Evolutionary conservation across 2,329 filamentous ascomycete species (phyloP).

Genomic region (Ceratocystis ficicola): DNA sequence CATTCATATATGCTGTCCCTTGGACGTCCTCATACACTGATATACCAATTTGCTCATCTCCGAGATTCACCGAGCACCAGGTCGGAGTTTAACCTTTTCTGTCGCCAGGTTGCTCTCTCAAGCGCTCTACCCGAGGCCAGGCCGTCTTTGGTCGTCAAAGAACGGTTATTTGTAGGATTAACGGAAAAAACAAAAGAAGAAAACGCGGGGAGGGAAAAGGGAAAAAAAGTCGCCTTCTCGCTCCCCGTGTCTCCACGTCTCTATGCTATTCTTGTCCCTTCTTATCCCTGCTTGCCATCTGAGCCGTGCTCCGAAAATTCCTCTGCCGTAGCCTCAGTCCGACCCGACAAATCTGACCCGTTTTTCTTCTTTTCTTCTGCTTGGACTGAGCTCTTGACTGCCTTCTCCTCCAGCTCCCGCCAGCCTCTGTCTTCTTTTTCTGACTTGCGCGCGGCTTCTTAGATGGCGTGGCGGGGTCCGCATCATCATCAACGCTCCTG

Average conservation of each 20-base stretch:
- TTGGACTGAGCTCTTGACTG: not conserved
- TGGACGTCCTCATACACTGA: too few species aligned
- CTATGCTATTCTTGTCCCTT: not conserved
- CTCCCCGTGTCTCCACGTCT: not conserved
- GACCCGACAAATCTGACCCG: not conserved
- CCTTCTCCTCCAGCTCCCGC: not conserved
- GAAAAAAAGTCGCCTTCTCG: not conserved
- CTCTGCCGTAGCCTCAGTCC: not conserved
- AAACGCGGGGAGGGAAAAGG: not conserved
- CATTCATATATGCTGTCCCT: not conserved
- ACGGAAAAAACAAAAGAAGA: not conserved
- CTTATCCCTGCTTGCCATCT: not conserved
- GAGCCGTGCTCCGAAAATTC: not conserved
- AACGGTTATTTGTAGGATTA: too few species aligned
- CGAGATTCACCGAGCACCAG: constrained; percentile 6
- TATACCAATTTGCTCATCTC: not conserved
- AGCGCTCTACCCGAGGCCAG: not conserved
- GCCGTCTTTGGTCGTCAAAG: not conserved
- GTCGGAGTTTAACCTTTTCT: not conserved
- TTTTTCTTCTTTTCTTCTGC: not conserved
- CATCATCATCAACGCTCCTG: not conserved
- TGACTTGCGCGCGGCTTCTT: not conserved
- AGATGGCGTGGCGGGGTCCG: not conserved
- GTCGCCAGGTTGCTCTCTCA: not conserved
- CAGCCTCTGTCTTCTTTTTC: not conserved